phyloP scores from a whole-genome alignment of 768 basidiomycete genomes.

The Dacryopinax primogenitus region DNA sequence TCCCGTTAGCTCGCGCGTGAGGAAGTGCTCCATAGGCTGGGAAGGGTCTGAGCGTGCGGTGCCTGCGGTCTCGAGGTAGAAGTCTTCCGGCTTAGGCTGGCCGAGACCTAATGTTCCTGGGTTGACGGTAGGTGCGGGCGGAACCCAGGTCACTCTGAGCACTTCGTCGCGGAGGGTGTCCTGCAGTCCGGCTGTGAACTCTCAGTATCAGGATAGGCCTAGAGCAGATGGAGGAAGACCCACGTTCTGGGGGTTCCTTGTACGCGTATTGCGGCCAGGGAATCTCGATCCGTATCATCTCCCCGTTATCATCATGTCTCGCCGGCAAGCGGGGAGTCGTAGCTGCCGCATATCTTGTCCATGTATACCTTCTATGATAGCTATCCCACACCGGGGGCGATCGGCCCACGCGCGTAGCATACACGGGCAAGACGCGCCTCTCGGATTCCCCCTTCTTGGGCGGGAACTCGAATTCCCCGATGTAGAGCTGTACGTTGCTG shows the following conservation, averaged over 20 bases:
- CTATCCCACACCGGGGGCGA: slow-evolving; percentile 49
- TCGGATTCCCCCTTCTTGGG: slow-evolving; percentile 20
- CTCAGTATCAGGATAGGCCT: slow-evolving; percentile 15
- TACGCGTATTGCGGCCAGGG: slow-evolving; percentile 51
- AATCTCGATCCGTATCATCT: slow-evolving; percentile 33
- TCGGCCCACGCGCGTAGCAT: slow-evolving; percentile 57
- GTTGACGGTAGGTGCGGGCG: slow-evolving; percentile 41
- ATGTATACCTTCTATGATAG: slow-evolving; percentile 44
- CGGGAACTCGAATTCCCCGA: slow-evolving; percentile 53
- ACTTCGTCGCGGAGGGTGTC: slow-evolving; percentile 55
- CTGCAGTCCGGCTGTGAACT: slow-evolving; percentile 39
- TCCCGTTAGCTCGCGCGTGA: slow-evolving; percentile 61
- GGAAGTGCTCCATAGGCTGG: slow-evolving; percentile 50
- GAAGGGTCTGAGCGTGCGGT: slow-evolving; percentile 32
- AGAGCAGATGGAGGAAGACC: neutral
- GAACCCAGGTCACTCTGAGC: slow-evolving; percentile 54
- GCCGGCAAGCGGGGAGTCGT: slow-evolving; percentile 37
- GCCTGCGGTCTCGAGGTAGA: slow-evolving; percentile 20
- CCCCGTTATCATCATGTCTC: slow-evolving; percentile 23
- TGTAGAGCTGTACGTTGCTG: slow-evolving; percentile 63
- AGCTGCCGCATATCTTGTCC: slow-evolving; percentile 57
- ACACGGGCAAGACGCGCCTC: slow-evolving; percentile 33
- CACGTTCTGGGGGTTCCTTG: slow-evolving; percentile 9
- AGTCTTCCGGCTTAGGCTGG: slow-evolving; percentile 23
- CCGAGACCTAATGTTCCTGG: slow-evolving; percentile 39